Evolutionary conservation across 148 eudicot species (phyloP).

Genomic region (Beta vulgaris): DNA sequence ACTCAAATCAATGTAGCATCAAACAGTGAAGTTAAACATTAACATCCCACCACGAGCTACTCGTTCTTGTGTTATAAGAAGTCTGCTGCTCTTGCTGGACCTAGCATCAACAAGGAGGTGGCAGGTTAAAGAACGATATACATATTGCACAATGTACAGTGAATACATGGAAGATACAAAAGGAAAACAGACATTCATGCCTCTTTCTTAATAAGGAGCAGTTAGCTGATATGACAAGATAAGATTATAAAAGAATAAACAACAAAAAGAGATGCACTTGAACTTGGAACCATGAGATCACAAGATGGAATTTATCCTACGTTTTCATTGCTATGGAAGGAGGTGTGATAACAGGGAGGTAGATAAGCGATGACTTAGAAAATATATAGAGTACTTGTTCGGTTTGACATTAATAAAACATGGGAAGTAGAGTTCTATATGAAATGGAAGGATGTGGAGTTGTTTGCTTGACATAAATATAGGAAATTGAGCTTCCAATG

Average conservation of each 20-base stretch:
- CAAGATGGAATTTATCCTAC: not conserved
- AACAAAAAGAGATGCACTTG: too few relatives aligned
- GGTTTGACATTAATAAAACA: too few relatives aligned
- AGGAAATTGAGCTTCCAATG: too few relatives aligned
- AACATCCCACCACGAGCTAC: not conserved
- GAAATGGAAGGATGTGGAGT: too few relatives aligned
- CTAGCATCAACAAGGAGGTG: not conserved
- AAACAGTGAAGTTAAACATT: not conserved
- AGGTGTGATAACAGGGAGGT: not conserved
- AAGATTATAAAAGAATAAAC: too few relatives aligned
- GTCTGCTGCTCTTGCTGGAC: conserved; percentile 1
- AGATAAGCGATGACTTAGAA: not conserved
- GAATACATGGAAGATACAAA: not conserved
- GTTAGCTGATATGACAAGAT: too few relatives aligned
- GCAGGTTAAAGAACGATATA: not conserved
- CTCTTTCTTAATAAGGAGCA: not conserved
- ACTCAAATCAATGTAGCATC: not conserved
- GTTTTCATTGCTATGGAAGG: not conserved
- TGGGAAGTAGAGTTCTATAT: too few relatives aligned
- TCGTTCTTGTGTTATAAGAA: not conserved
- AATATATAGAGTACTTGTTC: not conserved
- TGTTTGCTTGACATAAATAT: too few relatives aligned
- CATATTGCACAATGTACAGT: not conserved
- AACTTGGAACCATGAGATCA: too few relatives aligned
- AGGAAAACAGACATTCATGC: not conserved